These are phyloP conservation scores for Boletus pseudo-olivaceus DNA, from an alignment of 768 basidiomycete genomes.

Conservation along the genomic window DNA sequence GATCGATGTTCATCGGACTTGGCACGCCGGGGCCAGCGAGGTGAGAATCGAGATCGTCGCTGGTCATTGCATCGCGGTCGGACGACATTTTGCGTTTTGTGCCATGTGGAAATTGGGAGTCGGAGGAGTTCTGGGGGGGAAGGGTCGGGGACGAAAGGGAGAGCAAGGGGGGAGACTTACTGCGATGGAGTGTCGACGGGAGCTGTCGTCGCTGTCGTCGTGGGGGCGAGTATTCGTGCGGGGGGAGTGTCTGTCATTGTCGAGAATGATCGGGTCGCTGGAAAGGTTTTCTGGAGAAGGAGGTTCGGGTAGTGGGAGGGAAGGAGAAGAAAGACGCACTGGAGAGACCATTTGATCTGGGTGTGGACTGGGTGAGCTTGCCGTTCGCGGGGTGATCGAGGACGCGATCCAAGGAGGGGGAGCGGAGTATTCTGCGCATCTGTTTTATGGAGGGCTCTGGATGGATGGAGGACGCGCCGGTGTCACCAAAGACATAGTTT, in stretches of 20 bases:
- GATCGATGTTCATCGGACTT: slow-evolving; percentile 54
- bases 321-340: slow-evolving; percentile 21
- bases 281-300: slow-evolving; percentile 28
- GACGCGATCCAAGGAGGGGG: slow-evolving; percentile 49
- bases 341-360: slow-evolving; percentile 19
- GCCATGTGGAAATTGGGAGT: slow-evolving; percentile 50
- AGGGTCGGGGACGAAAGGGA: not conserved
- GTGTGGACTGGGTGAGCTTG: slow-evolving; percentile 16
- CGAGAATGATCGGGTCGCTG: not conserved
- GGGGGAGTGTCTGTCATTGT: slow-evolving; percentile 31
- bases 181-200: slow-evolving; percentile 71
- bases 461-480: slow-evolving; percentile 30
- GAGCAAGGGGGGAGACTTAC: slow-evolving; percentile 35
- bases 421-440: slow-evolving; percentile 58
- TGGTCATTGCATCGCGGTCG: slow-evolving; percentile 52
- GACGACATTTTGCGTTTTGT: slow-evolving; percentile 83
- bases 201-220: slow-evolving; percentile 60
- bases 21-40: slow-evolving; percentile 67
- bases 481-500: slow-evolving; percentile 68
- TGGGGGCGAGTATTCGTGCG: slow-evolving; percentile 34
- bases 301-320: slow-evolving; percentile 9
- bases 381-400: slow-evolving; percentile 18
- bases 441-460: slow-evolving; percentile 36
- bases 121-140: slow-evolving; percentile 32
- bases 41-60: slow-evolving; percentile 64